phyloP scores from a whole-genome alignment of 208 protist genomes.

The Leishmania tropica region DNA sequence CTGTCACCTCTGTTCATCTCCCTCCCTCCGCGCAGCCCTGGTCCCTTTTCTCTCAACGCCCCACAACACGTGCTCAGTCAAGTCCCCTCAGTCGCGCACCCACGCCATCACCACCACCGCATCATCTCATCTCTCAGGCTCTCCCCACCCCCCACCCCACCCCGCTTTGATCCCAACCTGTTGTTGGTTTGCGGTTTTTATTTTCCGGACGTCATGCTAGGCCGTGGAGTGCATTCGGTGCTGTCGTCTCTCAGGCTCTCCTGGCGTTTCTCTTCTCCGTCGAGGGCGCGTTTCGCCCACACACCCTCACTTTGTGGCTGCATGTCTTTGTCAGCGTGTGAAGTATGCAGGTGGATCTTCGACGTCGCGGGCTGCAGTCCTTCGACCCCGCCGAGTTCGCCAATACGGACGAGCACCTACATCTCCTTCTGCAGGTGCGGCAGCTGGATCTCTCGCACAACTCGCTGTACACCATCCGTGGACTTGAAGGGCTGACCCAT shows the following conservation, averaged over 20 bases:
- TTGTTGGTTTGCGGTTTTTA: not conserved
- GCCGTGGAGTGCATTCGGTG: not conserved
- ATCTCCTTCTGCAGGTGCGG: constrained; percentile 33
- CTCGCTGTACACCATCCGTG: constrained; percentile 49
- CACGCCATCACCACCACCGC: not conserved
- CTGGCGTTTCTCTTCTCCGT: not conserved
- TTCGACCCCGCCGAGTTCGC: constrained; percentile 72
- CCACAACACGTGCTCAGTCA: not conserved
- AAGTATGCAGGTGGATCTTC: constrained; percentile 62
- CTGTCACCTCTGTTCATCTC: not conserved
- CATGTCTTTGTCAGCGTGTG: not conserved
- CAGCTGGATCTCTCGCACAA: constrained; percentile 78
- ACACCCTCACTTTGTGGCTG: no score
- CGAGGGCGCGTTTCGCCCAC: not conserved
- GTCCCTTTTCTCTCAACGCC: not conserved
- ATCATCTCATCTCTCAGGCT: not conserved
- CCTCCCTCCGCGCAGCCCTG: not conserved
- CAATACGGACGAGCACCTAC: constrained; percentile 38
- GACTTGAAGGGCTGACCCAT: constrained; percentile 60
- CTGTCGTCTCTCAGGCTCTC: not conserved
- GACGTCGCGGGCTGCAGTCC: constrained; percentile 55
- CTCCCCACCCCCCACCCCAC: not conserved
- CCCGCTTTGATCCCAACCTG: not conserved
- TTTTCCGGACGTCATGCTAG: not conserved
- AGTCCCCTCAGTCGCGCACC: not conserved